Base-by-base conservation (phyloP, 805 yeast genomes). In the Spathaspora sp. region DNA sequence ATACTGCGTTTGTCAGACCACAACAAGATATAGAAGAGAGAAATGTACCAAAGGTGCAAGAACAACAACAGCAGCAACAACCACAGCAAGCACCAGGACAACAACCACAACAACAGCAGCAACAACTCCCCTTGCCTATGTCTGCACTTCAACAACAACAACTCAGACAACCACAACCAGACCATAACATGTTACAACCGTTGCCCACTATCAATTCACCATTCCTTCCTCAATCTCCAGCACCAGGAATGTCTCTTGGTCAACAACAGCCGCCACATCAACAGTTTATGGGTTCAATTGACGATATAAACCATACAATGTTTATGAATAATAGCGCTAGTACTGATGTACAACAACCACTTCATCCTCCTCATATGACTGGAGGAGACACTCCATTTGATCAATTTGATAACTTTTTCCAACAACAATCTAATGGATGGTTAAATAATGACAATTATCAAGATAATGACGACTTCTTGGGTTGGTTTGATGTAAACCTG, bases 341-440 rank as follows among this genome's bases (percentile, higher is more conserved):
- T 35, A 9, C 4, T 3, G 40, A 14, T 35, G 17, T n/a, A 35
- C 32, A 18, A 42, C 50, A 17, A 18, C 50, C 44, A 16, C 26
- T 6, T 23, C 26, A 23, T 23, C 26, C 26, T 23, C 26, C 26
- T 23, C 26, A 23, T 23, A 20, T 40, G 45, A 20, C 17, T 26
- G 50, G 42, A 8, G 44, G 44, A 42, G 60, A 28, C 20, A 19
- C 49, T 11, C 40, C 40, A 38, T 19, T 23, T 23, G 35, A 11
- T 6, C 50, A 48, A 23, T 23, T 48, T 29, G 84, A 86, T 59
- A 75, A 76, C 17, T 86, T 87, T 57, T 83, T 87, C 68, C 90
- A 86, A 63, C 90, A 86, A 65, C 94, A 88, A 58, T 87, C 91
- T 26, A 82, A 85, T 32, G 92, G 90, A 29, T 89, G 96, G 96